A percentile compares a stretch with the other conserved stretches of the same genome.
Evolutionary conservation across 257 asterid species (phyloP).

Genomic region (Salvia rosmarinus): DNA sequence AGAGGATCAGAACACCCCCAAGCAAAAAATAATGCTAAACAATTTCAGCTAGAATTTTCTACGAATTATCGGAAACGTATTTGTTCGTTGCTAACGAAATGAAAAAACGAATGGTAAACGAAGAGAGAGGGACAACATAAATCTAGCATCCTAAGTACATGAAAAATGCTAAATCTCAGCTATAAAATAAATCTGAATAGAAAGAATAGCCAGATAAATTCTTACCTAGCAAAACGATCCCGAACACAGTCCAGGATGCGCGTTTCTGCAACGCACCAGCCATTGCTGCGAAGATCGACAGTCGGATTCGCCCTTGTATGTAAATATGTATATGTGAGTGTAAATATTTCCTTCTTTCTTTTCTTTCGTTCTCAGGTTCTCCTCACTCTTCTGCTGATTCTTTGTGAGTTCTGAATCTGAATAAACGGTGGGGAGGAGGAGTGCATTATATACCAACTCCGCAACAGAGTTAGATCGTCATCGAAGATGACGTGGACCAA

Average conservation of each 20-base stretch:
- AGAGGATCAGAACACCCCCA: background rate
- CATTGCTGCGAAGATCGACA: constrained; percentile 50
- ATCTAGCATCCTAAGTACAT: background rate
- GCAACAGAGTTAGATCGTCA: constrained; percentile 46
- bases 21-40: background rate
- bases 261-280: constrained; percentile 61
- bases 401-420: constrained; percentile 33
- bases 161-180: constrained; percentile 23
- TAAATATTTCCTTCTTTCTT: background rate
- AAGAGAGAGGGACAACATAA: background rate
- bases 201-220: background rate
- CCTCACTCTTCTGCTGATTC: background rate
- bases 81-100: background rate
- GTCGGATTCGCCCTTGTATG: background rate
- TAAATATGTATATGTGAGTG: background rate
- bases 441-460: constrained; percentile 34
- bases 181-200: background rate
- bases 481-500: constrained; percentile 65
- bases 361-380: background rate
- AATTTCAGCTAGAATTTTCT: background rate
- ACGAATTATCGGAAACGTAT: background rate
- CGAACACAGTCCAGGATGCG: constrained; percentile 52
- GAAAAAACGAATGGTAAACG: background rate
- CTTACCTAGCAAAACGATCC: constrained; percentile 70
- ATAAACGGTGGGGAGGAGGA: background rate